Conservation (phyloP, 148 eudicot species). For the Rhododendron molle region DNA sequence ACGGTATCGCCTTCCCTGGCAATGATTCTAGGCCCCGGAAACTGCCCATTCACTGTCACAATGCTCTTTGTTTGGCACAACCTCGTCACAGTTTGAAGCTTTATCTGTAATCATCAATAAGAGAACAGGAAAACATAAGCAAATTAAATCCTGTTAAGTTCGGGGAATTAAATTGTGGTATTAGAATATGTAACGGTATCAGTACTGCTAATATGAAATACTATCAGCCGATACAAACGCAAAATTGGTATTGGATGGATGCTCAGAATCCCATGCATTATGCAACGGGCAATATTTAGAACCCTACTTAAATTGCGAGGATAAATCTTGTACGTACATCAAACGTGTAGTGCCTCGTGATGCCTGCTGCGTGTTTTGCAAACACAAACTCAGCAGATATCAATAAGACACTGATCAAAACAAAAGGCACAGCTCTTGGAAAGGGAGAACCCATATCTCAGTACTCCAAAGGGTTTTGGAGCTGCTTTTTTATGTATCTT, state of each 20-base stretch:
- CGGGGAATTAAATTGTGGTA: not conserved
- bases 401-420: not conserved
- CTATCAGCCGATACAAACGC: no score
- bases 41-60: conserved; percentile 48
- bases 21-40: conserved; percentile 46
- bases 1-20: conserved; percentile 52
- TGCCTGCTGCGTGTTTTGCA: conserved; percentile 9
- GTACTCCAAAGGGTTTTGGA: not conserved
- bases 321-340: conserved; percentile 19
- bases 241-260: no score
- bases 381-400: not conserved
- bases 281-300: not conserved
- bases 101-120: conserved; percentile 23
- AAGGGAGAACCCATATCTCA: conserved; percentile 1
- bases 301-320: no score
- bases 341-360: conserved; percentile 33
- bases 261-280: no score
- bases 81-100: conserved; percentile 39
- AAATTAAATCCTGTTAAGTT: not conserved
- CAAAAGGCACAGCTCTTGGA: not conserved
- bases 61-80: conserved; percentile 56
- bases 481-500: not conserved
- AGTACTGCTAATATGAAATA: no score
- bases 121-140: not conserved
- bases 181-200: not conserved